phyloP scores from a whole-genome alignment of 164 flowering plant species.

The Macadamia integrifolia region DNA sequence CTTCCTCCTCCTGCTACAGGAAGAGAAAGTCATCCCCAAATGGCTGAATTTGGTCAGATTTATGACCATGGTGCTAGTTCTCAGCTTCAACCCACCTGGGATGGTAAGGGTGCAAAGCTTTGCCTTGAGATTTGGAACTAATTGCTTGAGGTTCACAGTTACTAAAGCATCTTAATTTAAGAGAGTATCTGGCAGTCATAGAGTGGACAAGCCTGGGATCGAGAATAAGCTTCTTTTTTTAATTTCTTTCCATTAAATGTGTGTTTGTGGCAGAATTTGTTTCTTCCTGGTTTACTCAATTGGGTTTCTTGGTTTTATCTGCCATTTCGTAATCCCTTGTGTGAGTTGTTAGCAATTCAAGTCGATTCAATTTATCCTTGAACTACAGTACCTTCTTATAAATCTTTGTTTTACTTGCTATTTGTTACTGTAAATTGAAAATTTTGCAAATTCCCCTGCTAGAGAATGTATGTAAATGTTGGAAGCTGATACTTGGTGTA shows the following conservation, averaged over 20 bases:
- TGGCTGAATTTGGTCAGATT: too few species aligned
- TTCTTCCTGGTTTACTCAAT: neutral
- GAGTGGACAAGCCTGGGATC: too few species aligned
- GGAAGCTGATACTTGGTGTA: neutral
- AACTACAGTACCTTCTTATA: neutral
- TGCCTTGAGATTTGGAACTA: neutral
- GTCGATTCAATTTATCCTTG: neutral
- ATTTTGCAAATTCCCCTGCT: neutral
- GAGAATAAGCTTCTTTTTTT: too few species aligned
- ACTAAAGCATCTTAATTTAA: too few species aligned
- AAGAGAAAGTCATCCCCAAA: too few species aligned
- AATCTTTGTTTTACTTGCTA: neutral
- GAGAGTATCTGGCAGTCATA: too few species aligned
- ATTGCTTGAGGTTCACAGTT: neutral
- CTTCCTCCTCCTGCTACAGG: slow-evolving; percentile 15
- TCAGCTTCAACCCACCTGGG: slow-evolving; percentile 50
- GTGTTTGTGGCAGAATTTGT: neutral
- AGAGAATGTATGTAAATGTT: neutral
- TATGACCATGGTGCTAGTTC: slow-evolving; percentile 15
- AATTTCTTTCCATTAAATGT: neutral
- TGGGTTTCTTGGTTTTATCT: neutral
- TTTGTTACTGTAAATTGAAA: neutral
- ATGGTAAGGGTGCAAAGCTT: slow-evolving; percentile 40
- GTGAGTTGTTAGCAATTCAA: neutral
- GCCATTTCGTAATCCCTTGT: neutral